phyloP scores from a whole-genome alignment of 2,329 filamentous ascomycete species.

The Aspergillus proliferans region DNA sequence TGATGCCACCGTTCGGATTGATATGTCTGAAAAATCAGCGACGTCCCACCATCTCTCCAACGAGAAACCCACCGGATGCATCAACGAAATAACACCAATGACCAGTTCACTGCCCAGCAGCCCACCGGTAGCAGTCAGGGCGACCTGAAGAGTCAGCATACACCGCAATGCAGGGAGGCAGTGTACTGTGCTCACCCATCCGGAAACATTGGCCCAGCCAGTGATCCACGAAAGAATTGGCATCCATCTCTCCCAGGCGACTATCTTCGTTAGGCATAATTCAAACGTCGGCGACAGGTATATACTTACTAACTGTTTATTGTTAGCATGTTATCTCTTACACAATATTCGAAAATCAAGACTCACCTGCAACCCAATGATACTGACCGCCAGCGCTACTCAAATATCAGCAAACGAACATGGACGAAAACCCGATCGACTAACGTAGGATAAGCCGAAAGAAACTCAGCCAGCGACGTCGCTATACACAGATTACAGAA shows the following conservation, averaged over 20 bases:
- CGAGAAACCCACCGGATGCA: constrained; percentile 41
- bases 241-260: constrained; percentile 56
- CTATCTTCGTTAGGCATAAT: constrained; percentile 10
- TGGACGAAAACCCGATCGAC: constrained; percentile 1
- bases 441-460: constrained; percentile 55
- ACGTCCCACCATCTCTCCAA: neutral
- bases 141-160: constrained; percentile 31
- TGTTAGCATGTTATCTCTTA: constrained; percentile 2
- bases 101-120: constrained; percentile 63
- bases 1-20: constrained; percentile 60
- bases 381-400: constrained; percentile 54
- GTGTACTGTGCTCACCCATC: constrained; percentile 49
- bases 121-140: constrained; percentile 61
- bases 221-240: constrained; percentile 63
- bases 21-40: constrained; percentile 36
- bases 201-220: constrained; percentile 64
- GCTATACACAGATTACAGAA: constrained; percentile 65
- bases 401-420: neutral
- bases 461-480: constrained; percentile 62
- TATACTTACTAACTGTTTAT: constrained; percentile 31
- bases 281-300: constrained; percentile 3
- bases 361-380: constrained; percentile 59
- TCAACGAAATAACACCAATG: constrained; percentile 57
- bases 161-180: neutral
- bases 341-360: neutral